These are phyloP conservation scores for Exophiala xenobiotica DNA, from an alignment of 2,329 filamentous ascomycete species.

Conservation along the genomic window DNA sequence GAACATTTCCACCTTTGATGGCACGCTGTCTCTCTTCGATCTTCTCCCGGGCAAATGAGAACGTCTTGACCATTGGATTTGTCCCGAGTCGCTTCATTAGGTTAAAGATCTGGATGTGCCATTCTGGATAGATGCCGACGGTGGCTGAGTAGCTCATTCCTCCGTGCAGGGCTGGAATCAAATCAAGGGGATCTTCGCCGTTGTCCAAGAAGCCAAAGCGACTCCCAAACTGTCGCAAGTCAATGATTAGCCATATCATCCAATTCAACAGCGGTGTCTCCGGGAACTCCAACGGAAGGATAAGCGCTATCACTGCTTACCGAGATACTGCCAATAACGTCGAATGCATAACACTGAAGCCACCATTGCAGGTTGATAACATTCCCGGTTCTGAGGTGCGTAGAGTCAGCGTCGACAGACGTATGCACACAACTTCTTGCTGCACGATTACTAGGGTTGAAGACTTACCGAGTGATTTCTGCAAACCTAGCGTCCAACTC, in stretches of 20 bases:
- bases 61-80: constrained; percentile 31
- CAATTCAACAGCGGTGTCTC: constrained; percentile 15
- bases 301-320: neutral
- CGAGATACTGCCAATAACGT: constrained; percentile 35
- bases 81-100: constrained; percentile 34
- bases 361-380: constrained; percentile 32
- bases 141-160: constrained; percentile 39
- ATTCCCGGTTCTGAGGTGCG: constrained; percentile 27
- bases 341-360: constrained; percentile 41
- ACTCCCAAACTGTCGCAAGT: constrained; percentile 32
- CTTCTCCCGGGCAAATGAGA: constrained; percentile 33
- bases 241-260: neutral
- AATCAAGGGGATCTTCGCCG: constrained; percentile 33
- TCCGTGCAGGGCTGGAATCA: constrained; percentile 38
- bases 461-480: constrained; percentile 18
- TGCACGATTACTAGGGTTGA: neutral
- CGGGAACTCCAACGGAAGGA: neutral
- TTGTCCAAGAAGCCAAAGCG: constrained; percentile 36
- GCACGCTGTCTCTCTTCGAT: constrained; percentile 15
- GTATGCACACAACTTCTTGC: neutral
- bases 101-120: constrained; percentile 37
- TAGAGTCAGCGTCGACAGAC: constrained; percentile 24
- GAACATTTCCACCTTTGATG: neutral
- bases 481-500: neutral
- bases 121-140: constrained; percentile 40